A percentile compares a stretch with the other conserved stretches of the same genome.
phyloP scores from a whole-genome alignment of 202 grass and related monocot species.

The Brachypodium distachyon region DNA sequence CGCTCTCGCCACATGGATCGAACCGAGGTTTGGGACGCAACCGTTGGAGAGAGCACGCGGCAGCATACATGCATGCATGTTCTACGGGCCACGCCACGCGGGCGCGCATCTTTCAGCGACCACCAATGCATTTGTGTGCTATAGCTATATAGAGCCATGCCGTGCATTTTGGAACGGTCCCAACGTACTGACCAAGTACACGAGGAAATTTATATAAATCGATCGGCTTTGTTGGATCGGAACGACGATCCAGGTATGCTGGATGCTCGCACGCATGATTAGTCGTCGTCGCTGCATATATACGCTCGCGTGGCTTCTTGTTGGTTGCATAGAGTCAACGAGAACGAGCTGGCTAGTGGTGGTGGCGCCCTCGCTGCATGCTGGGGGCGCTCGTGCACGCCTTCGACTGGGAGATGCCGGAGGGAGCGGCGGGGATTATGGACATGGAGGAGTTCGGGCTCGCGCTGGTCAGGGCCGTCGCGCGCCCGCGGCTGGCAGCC shows the following conservation, averaged over 20 bases:
- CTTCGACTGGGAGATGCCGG: background rate
- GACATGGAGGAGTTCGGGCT: background rate
- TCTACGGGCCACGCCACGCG: background rate
- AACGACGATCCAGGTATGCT: background rate
- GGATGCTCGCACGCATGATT: background rate
- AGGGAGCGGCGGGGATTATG: background rate
- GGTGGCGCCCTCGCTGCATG: background rate
- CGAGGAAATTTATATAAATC: no score
- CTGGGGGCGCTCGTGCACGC: background rate
- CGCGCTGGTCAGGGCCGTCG: background rate
- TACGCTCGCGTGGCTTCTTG: background rate
- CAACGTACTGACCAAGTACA: background rate
- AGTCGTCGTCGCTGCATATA: background rate
- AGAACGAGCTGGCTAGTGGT: background rate
- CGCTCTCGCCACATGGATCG: slow-evolving; percentile 25
- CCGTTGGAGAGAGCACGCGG: background rate
- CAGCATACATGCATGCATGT: background rate
- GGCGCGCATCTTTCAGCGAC: background rate
- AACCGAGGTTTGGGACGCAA: background rate
- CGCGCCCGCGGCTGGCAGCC: background rate
- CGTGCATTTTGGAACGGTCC: background rate
- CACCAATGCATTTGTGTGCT: background rate
- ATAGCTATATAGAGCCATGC: no score
- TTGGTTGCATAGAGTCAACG: background rate
- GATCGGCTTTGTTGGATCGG: background rate